Conservation (phyloP, 2,329 filamentous ascomycete genomes). For the Penicillium brevicompactum region DNA sequence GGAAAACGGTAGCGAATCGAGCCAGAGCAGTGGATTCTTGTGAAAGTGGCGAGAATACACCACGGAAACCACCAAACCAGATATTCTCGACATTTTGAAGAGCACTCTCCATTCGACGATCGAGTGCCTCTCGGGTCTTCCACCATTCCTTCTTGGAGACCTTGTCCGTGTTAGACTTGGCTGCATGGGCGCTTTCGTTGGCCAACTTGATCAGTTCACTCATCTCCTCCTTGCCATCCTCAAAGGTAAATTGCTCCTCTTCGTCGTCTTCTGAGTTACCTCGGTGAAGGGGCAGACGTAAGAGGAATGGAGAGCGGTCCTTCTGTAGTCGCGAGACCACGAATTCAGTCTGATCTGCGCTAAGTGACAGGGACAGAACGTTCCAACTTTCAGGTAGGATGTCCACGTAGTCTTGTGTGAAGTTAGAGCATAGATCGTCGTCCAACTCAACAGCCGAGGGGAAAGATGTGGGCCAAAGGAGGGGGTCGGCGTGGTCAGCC, state of each 20-base stretch:
- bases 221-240: constrained; percentile 76
- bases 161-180: constrained; percentile 70
- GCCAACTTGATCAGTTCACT: constrained; percentile 78
- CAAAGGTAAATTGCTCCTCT: constrained; percentile 76
- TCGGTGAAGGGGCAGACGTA: constrained; percentile 81
- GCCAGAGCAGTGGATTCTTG: constrained; percentile 66
- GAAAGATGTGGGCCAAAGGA: constrained; percentile 52
- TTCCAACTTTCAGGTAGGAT: constrained; percentile 83
- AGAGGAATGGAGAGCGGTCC: constrained; percentile 76
- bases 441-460: constrained; percentile 19
- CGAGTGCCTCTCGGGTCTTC: constrained; percentile 78
- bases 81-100: constrained; percentile 85
- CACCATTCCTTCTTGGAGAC: constrained; percentile 85
- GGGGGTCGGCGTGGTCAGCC: constrained; percentile 45
- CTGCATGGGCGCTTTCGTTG: constrained; percentile 79
- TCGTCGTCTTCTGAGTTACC: constrained; percentile 80
- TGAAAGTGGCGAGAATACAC: constrained; percentile 80
- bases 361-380: constrained; percentile 81
- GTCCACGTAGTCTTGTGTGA: constrained; percentile 80
- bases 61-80: constrained; percentile 93
- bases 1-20: constrained; percentile 76
- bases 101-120: constrained; percentile 74
- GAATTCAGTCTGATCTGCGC: constrained; percentile 79
- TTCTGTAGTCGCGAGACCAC: constrained; percentile 83
- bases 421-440: constrained; percentile 57